Percentiles rank a stretch among this genome's conserved stretches.
These are phyloP conservation scores for Fusarium sp. DNA, from an alignment of 2,329 filamentous ascomycete species.

Conservation along the genomic window DNA sequence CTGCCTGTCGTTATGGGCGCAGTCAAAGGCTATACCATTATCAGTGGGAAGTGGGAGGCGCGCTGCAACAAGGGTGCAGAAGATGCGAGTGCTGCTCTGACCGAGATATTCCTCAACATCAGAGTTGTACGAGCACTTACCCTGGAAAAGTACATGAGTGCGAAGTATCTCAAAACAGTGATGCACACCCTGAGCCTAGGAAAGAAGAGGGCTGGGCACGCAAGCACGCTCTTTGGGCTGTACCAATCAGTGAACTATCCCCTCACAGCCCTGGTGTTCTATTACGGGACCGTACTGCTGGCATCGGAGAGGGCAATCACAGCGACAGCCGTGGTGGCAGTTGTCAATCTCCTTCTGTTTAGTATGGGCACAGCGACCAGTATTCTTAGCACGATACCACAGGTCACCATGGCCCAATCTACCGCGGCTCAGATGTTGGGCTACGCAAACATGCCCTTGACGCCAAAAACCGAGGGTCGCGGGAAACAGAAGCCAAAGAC, in stretches of 20 bases:
- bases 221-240: conserved; percentile 81
- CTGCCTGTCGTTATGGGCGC: conserved; percentile 76
- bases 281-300: conserved; percentile 79
- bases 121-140: conserved; percentile 81
- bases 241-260: conserved; percentile 80
- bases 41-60: conserved; percentile 79
- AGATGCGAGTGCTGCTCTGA: conserved; percentile 68
- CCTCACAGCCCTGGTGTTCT: conserved; percentile 84
- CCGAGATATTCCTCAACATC: conserved; percentile 83
- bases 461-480: conserved; percentile 68
- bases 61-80: conserved; percentile 74
- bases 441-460: conserved; percentile 71
- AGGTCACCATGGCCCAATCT: conserved; percentile 80
- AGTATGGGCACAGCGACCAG: conserved; percentile 79
- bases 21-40: conserved; percentile 73
- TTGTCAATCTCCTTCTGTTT: conserved; percentile 87
- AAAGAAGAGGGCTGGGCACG: conserved; percentile 73
- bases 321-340: conserved; percentile 74
- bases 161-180: conserved; percentile 70
- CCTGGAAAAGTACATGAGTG: conserved; percentile 77
- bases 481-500: conserved; percentile 54
- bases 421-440: conserved; percentile 80
- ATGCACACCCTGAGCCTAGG: conserved; percentile 70
- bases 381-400: conserved; percentile 81
- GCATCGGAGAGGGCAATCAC: conserved; percentile 60